phyloP scores from a whole-genome alignment of 805 yeast genomes.

The Saturnispora hagleri region DNA sequence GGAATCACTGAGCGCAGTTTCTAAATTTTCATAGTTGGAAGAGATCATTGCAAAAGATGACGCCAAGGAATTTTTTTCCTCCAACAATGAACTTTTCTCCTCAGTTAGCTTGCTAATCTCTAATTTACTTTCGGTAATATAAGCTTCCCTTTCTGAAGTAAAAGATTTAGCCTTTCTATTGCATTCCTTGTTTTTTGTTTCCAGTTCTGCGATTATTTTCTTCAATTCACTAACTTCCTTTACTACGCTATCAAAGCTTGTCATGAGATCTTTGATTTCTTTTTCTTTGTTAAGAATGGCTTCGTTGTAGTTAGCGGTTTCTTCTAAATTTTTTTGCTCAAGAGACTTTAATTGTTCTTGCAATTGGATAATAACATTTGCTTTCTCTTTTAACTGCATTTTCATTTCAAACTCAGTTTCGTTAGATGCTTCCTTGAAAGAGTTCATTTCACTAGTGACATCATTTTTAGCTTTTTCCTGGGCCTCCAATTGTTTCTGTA shows the following conservation, averaged over 20 bases:
- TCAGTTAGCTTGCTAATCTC: background rate
- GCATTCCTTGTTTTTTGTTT: background rate
- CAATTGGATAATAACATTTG: background rate
- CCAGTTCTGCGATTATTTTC: background rate
- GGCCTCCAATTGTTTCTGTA: background rate
- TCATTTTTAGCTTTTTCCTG: background rate
- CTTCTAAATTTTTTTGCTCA: background rate
- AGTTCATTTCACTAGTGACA: background rate
- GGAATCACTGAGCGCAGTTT: background rate
- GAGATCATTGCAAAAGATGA: conserved; percentile 6
- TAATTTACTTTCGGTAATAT: background rate
- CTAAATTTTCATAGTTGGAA: conserved; percentile 5
- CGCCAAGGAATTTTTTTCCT: conserved; percentile 5
- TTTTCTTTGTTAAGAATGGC: background rate
- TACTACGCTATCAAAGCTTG: background rate
- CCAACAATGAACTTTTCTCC: conserved; percentile 1
- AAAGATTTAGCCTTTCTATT: background rate
- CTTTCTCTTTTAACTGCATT: background rate
- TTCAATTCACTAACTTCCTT: background rate
- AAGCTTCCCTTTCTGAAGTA: background rate
- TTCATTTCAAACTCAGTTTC: background rate
- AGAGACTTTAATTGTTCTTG: background rate
- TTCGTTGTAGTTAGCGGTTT: background rate
- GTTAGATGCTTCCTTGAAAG: background rate
- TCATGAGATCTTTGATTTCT: background rate